These are phyloP conservation scores for Tetragonia tetragonoides DNA, from an alignment of 148 eudicot genomes.

Conservation along the genomic window DNA sequence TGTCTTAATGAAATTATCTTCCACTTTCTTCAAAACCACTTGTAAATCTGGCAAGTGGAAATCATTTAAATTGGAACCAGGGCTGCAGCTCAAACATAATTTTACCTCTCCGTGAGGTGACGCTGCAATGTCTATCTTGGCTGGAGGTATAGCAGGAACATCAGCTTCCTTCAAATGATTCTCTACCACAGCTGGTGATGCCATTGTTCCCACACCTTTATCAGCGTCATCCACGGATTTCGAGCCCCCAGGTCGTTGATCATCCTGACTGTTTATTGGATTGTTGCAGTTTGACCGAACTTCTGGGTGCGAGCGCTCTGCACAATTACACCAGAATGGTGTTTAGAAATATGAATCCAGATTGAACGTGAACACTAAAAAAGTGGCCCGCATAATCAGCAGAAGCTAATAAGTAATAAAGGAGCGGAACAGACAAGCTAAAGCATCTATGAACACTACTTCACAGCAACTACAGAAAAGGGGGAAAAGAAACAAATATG, in stretches of 20 bases:
- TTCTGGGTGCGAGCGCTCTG: constrained; percentile 42
- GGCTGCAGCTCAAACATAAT: constrained; percentile 37
- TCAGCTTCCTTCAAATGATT: constrained; percentile 27
- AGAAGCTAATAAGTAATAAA: background rate
- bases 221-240: constrained; percentile 25
- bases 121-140: constrained; percentile 50
- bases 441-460: background rate
- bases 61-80: constrained; percentile 31
- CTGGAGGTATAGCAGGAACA: constrained; percentile 27
- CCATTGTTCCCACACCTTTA: constrained; percentile 27
- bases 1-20: constrained; percentile 43
- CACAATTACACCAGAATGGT: constrained; percentile 23
- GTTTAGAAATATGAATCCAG: constrained; percentile 15
- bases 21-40: constrained; percentile 37
- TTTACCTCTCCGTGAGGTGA: constrained; percentile 52
- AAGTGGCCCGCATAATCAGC: background rate
- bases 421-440: background rate
- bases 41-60: constrained; percentile 42
- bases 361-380: background rate
- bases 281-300: constrained; percentile 27
- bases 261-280: constrained; percentile 26
- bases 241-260: constrained; percentile 21
- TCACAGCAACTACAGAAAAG: background rate
- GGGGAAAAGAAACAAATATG: background rate
- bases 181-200: constrained; percentile 28